These are phyloP conservation scores for Colletotrichum orchidophilum DNA, from an alignment of 2,329 filamentous ascomycete species.

Conservation along the genomic window DNA sequence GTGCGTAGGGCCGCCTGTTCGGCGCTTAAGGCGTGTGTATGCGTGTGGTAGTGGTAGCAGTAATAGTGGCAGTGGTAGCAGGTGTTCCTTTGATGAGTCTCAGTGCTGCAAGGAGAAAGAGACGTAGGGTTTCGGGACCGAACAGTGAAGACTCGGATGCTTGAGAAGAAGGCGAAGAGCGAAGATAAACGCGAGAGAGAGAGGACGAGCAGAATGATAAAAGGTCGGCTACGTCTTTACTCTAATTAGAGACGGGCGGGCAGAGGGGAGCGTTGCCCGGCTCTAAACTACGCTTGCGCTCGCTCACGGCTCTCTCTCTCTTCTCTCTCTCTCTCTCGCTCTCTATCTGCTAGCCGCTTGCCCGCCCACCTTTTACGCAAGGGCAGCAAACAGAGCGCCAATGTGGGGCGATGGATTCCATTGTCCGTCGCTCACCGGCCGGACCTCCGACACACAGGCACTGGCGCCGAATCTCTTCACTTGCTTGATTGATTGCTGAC, in stretches of 20 bases:
- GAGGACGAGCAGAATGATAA: not conserved
- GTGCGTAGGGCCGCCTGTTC: not conserved
- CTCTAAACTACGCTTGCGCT: not conserved
- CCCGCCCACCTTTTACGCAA: not conserved
- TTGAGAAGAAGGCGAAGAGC: not conserved
- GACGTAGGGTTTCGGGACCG: constrained; percentile 6
- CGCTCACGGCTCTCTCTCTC: not conserved
- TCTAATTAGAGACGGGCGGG: not conserved
- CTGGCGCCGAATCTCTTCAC: not conserved
- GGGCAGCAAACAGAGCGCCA: constrained; percentile 3
- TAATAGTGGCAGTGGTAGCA: not conserved
- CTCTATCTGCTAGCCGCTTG: not conserved
- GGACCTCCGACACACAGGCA: constrained; percentile 20
- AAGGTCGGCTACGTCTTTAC: not conserved
- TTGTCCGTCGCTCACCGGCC: constrained; percentile 28
- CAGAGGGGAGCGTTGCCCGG: not conserved
- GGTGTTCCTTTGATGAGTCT: not conserved
- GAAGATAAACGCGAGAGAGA: constrained; percentile 3
- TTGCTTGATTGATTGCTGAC: not conserved
- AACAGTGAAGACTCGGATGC: not conserved
- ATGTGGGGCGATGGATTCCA: constrained; percentile 14
- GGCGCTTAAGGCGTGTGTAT: not conserved
- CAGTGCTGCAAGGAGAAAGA: not conserved
- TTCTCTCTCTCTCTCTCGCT: not conserved
- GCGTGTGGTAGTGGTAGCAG: not conserved